Evolutionary conservation across 2,329 filamentous ascomycete species (phyloP).

Genomic region (Neonectria sp.): DNA sequence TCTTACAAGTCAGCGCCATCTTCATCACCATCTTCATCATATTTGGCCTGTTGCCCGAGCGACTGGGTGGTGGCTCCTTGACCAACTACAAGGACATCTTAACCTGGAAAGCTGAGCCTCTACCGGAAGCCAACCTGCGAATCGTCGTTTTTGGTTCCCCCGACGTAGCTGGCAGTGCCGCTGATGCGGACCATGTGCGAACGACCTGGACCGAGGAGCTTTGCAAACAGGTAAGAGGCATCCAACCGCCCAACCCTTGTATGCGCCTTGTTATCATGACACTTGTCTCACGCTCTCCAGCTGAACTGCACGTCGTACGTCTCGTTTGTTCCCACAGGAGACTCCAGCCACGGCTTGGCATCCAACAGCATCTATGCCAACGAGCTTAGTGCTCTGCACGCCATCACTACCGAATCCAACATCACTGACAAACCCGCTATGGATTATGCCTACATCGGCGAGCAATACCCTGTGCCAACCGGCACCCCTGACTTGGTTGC

Average conservation of each 20-base stretch:
- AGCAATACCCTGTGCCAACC: constrained; percentile 59
- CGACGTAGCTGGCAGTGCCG: constrained; percentile 62
- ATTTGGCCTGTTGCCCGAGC: constrained; percentile 43
- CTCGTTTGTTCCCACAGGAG: constrained; percentile 61
- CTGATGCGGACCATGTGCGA: constrained; percentile 40
- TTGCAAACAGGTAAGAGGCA: constrained; percentile 60
- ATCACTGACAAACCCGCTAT: constrained; percentile 53
- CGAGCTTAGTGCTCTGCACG: constrained; percentile 55
- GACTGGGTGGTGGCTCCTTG: constrained; percentile 39
- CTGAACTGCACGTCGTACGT: constrained; percentile 62
- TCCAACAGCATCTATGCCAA: constrained; percentile 69
- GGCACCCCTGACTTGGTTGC: constrained; percentile 58
- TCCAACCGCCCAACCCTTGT: not conserved
- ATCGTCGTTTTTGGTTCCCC: constrained; percentile 67
- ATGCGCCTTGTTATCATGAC: not conserved
- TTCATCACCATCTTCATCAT: constrained; percentile 49
- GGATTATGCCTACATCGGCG: constrained; percentile 61
- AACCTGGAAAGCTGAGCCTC: constrained; percentile 39
- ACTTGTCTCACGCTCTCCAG: constrained; percentile 49
- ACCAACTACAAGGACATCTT: constrained; percentile 45
- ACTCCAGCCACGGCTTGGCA: constrained; percentile 65
- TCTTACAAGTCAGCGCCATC: constrained; percentile 47
- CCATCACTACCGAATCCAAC: constrained; percentile 51
- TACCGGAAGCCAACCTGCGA: constrained; percentile 56
- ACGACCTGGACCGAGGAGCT: constrained; percentile 64